phyloP scores from a whole-genome alignment of 805 yeast species.

The Soucietia sequanensis region DNA sequence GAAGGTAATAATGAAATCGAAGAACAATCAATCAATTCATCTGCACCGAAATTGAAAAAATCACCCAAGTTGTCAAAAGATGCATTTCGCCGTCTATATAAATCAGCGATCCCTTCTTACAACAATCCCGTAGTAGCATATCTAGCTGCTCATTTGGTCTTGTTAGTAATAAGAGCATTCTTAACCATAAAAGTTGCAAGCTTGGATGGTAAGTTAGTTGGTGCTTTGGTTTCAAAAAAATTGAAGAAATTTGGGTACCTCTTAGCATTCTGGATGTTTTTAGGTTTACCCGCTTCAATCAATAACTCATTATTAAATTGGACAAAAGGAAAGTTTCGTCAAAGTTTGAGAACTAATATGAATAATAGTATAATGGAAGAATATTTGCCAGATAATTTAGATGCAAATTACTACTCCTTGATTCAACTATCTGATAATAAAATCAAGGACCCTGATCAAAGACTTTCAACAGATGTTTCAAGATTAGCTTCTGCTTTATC shows the following conservation, averaged over 20 bases:
- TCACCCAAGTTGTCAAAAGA: conserved; percentile 27
- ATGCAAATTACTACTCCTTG: conserved; percentile 72
- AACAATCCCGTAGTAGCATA: conserved; percentile 28
- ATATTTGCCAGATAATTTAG: conserved; percentile 68
- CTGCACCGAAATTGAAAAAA: conserved; percentile 8
- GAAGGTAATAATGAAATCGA: conserved; percentile 3
- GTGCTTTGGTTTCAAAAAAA: conserved; percentile 70
- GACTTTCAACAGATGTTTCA: conserved; percentile 77
- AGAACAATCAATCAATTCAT: conserved; percentile 2
- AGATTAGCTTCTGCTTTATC: conserved; percentile 71
- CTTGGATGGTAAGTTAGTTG: conserved; percentile 81
- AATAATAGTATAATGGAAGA: conserved; percentile 63
- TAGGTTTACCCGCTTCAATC: conserved; percentile 84
- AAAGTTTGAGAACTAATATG: conserved; percentile 59
- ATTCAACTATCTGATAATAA: conserved; percentile 53
- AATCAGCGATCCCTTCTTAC: conserved; percentile 34
- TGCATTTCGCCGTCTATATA: conserved; percentile 28
- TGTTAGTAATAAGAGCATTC: conserved; percentile 66
- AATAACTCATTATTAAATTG: conserved; percentile 69
- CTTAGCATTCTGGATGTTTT: conserved; percentile 71
- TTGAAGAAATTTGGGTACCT: conserved; percentile 63
- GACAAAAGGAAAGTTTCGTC: conserved; percentile 56
- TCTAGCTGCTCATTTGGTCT: conserved; percentile 52
- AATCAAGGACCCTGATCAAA: conserved; percentile 75
- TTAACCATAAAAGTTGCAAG: conserved; percentile 81